A percentile compares a stretch with the other conserved stretches of the same genome.
Evolutionary conservation across 371 early-diverging fungal genomes (phyloP).

Genomic region (Capillidium heterosporum): DNA sequence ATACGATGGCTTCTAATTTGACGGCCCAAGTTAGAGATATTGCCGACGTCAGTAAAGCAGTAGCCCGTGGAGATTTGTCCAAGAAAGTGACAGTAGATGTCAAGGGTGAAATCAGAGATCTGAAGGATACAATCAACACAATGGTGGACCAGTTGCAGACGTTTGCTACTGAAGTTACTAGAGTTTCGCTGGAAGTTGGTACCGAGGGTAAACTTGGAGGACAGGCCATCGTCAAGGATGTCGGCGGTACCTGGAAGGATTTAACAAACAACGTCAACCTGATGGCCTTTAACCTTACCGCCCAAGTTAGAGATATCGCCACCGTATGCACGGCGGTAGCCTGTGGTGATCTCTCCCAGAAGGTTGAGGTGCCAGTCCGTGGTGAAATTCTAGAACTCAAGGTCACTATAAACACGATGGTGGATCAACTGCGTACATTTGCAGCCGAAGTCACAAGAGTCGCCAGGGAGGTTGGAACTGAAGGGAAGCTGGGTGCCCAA

Average conservation of each 20-base stretch:
- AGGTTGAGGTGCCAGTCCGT: slow-evolving; percentile 21
- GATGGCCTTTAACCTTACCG: slow-evolving; percentile 26
- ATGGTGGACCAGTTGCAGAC: slow-evolving; percentile 39
- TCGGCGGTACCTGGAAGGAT: slow-evolving; percentile 28
- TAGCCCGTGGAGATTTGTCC: slow-evolving; percentile 26
- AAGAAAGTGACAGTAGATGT: slow-evolving; percentile 22
- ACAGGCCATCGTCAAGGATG: slow-evolving; percentile 24
- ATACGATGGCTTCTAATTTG: slow-evolving; percentile 27
- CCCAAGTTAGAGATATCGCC: slow-evolving; percentile 33
- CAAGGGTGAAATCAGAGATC: slow-evolving; percentile 26
- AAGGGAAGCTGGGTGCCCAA: slow-evolving; percentile 35
- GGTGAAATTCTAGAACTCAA: slow-evolving; percentile 45
- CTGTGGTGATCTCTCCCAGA: slow-evolving; percentile 34
- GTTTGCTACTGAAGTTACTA: slow-evolving; percentile 44
- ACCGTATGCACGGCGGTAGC: slow-evolving; percentile 33
- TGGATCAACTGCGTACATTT: slow-evolving; percentile 32
- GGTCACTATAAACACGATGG: slow-evolving; percentile 40
- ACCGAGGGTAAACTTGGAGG: slow-evolving; percentile 39
- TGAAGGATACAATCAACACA: slow-evolving; percentile 27
- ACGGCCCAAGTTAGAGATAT: slow-evolving; percentile 32
- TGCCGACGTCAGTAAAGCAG: slow-evolving; percentile 26
- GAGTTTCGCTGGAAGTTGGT: slow-evolving; percentile 41
- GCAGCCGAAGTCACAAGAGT: slow-evolving; percentile 42
- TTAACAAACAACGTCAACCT: slow-evolving; percentile 33
- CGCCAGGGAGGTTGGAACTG: slow-evolving; percentile 38